A percentile compares a stretch with the other conserved stretches of the same genome.
Conservation (phyloP, 1,284 basidiomycete genomes). For the Ganoderma resinaceum region DNA sequence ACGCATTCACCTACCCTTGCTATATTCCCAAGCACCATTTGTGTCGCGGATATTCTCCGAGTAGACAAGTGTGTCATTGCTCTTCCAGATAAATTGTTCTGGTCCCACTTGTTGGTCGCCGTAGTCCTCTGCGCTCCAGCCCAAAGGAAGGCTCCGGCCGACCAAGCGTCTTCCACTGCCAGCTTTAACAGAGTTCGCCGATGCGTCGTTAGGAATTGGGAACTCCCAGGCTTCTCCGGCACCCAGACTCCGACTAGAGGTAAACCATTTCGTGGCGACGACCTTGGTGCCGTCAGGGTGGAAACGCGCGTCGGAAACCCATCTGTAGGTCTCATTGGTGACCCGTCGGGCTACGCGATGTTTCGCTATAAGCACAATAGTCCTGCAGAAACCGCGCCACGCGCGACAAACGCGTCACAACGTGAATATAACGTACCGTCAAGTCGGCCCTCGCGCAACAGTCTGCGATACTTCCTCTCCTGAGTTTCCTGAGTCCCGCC, state of each 20-base stretch:
- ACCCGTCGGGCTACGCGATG: constrained; percentile 58
- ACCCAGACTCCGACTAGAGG: constrained; percentile 62
- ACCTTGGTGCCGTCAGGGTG: constrained; percentile 67
- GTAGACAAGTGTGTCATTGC: constrained; percentile 65
- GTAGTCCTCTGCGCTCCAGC: constrained; percentile 66
- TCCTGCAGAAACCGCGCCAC: too few relatives aligned
- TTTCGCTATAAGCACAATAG: constrained; percentile 1
- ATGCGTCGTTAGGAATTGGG: constrained; percentile 46
- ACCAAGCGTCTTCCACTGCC: constrained; percentile 63
- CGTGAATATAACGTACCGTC: constrained; percentile 47
- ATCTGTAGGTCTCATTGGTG: constrained; percentile 78
- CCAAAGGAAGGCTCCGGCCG: constrained; percentile 60
- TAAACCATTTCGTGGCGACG: constrained; percentile 81
- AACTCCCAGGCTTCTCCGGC: constrained; percentile 80
- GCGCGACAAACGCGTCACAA: constrained; percentile 1
- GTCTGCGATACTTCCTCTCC: constrained; percentile 53
- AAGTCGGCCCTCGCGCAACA: constrained; percentile 65
- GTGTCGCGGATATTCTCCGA: constrained; percentile 66
- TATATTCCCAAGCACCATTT: constrained; percentile 60
- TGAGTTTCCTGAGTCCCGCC: constrained; percentile 57
- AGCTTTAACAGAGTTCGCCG: constrained; percentile 42
- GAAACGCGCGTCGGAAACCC: constrained; percentile 71
- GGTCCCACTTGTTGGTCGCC: constrained; percentile 74
- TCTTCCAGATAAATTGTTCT: constrained; percentile 71
- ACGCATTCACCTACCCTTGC: constrained; percentile 56